Base-by-base conservation (phyloP, 495 filamentous ascomycete species). In the Aspergillus leporis region DNA sequence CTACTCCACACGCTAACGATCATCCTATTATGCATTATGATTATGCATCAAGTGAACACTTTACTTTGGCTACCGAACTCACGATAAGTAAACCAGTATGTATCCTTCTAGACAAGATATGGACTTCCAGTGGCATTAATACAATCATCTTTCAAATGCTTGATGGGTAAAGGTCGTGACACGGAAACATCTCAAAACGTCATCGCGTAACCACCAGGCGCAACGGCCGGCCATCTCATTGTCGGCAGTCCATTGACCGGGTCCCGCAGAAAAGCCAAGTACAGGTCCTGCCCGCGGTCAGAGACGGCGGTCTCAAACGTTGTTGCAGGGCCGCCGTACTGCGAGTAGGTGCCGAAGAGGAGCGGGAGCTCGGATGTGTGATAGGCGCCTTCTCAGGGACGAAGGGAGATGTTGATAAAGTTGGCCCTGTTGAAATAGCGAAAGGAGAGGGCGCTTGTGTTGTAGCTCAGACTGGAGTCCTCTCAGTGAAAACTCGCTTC, bases 361-460 rank as follows among this genome's bases (percentile, higher is more conserved):
- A 79, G 61, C 10, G 74, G 70, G 7, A 82, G 63, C 53, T 82
- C 79, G 9, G 74, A 66, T 19, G 58, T 58, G 58, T 82, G 78
- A 60, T 73, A 78, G 0, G 78, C 73, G 25, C 25, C 25, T 28
- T 14, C 76, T 77, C 56, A 75, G 60, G 64, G 70, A 81, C 31
- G 62, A 49, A 36, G 58, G 54, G 1, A 76, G 49, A 79, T 65
- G 53, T 81, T 78, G 28, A 58, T 70, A 56, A 81, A 82, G 67
- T 80, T 81, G 12, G 78, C 81, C 1, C 61, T 63, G 50, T 81
- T 81, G n/a, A 69, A 50, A 61, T 79, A 81, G 19, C 79, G 75
- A 52, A 67, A 74, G 6, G 74, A 74, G 2, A 55, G 25, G 6
- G 25, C 25, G 25, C 25, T 6, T 3, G 25, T 28, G 25, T 28